Conservation (phyloP, 2,329 filamentous ascomycete genomes). For the Phaeosphaeriaceae sp. region DNA sequence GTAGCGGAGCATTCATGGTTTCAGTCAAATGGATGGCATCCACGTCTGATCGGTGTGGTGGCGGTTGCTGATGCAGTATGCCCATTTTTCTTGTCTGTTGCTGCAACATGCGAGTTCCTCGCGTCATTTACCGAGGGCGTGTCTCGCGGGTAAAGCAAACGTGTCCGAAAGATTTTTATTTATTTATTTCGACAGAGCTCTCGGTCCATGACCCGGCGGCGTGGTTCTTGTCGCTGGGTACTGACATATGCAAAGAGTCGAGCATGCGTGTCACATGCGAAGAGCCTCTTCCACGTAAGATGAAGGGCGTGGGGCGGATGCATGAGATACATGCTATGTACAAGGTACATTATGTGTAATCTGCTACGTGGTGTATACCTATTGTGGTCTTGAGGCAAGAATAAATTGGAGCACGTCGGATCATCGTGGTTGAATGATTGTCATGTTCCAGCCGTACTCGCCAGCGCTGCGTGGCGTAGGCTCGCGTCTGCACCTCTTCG, state of each 20-base stretch:
- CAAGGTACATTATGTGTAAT: background rate
- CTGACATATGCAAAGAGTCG: background rate
- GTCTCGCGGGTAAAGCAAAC: constrained; percentile 24
- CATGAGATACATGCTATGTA: background rate
- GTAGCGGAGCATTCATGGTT: background rate
- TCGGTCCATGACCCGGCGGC: background rate
- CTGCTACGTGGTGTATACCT: constrained; percentile 13
- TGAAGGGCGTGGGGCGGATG: background rate
- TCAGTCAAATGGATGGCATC: background rate
- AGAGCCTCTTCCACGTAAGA: background rate
- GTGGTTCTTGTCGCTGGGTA: background rate
- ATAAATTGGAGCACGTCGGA: constrained; percentile 7
- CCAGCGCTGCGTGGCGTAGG: constrained; percentile 20
- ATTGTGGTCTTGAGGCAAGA: constrained; percentile 14
- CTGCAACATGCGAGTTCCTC: background rate
- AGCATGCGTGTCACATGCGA: background rate
- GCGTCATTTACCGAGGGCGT: constrained; percentile 21
- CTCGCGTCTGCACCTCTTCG: constrained; percentile 27
- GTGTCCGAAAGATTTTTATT: background rate
- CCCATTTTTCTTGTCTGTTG: background rate
- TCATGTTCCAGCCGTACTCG: constrained; percentile 16
- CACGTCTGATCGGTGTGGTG: background rate
- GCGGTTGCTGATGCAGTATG: background rate
- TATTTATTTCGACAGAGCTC: background rate
- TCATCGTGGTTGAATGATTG: constrained; percentile 21